Conservation (phyloP, 2,329 filamentous ascomycete genomes). For the Teratosphaeria nubilosa region DNA sequence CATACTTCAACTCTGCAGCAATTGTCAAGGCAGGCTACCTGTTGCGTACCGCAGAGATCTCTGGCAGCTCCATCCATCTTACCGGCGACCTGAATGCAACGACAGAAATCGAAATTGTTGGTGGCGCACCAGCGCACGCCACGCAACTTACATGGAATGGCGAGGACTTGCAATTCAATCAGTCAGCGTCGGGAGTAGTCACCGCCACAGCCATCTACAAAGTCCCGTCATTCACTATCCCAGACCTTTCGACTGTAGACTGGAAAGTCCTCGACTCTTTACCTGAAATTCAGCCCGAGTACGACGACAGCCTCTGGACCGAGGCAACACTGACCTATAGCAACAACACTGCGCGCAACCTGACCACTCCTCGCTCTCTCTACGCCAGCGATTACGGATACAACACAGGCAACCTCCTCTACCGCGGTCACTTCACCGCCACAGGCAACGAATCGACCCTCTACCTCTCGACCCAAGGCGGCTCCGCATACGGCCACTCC, state of each 20-base stretch:
- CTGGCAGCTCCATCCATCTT: slow-evolving; percentile 49
- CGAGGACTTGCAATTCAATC: slow-evolving; percentile 25
- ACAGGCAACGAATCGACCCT: slow-evolving; percentile 50
- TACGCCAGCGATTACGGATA: slow-evolving; percentile 67
- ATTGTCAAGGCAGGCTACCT: slow-evolving; percentile 58
- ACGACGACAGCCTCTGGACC: slow-evolving; percentile 61
- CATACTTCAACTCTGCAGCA: slow-evolving; percentile 28
- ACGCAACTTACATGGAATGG: slow-evolving; percentile 55
- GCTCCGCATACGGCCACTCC: slow-evolving; percentile 55
- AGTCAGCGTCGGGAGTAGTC: slow-evolving; percentile 34
- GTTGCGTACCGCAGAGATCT: slow-evolving; percentile 47
- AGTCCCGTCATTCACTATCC: slow-evolving; percentile 43
- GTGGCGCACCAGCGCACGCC: slow-evolving; percentile 43
- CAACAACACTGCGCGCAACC: slow-evolving; percentile 47
- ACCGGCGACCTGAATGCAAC: slow-evolving; percentile 65
- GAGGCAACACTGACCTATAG: slow-evolving; percentile 48
- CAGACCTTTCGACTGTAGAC: slow-evolving; percentile 46
- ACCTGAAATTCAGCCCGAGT: slow-evolving; percentile 54
- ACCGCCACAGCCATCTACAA: slow-evolving; percentile 41
- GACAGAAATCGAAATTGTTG: slow-evolving; percentile 57
- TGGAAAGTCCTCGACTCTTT: slow-evolving; percentile 66
- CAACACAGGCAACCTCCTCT: slow-evolving; percentile 58
- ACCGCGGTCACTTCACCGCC: slow-evolving; percentile 59
- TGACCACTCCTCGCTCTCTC: slow-evolving; percentile 53
- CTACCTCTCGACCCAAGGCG: slow-evolving; percentile 50